Percentiles rank a stretch among this genome's conserved stretches.
Conservation (phyloP, 2,329 filamentous ascomycete species). For the Delphinella strobiligena region DNA sequence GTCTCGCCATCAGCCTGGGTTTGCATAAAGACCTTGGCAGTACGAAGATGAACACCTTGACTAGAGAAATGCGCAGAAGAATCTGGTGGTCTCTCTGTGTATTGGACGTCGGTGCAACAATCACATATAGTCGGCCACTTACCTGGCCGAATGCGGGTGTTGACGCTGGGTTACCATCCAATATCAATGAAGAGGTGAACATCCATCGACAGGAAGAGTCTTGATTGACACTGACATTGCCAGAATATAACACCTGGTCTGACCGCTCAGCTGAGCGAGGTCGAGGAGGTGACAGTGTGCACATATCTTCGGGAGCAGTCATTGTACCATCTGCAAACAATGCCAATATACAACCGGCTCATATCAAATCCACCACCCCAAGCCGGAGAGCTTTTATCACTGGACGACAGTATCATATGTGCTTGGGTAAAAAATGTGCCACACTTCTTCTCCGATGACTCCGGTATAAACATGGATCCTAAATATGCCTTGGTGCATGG, state of each 20-base stretch:
- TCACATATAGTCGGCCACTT: slow-evolving; percentile 38
- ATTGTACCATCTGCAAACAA: slow-evolving; percentile 33
- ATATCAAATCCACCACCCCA: slow-evolving; percentile 34
- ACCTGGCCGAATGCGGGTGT: slow-evolving; percentile 32
- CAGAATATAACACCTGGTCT: neutral
- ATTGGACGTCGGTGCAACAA: slow-evolving; percentile 38
- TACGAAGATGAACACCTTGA: slow-evolving; percentile 32
- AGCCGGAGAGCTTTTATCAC: slow-evolving; percentile 27
- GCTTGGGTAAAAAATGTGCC: slow-evolving; percentile 28
- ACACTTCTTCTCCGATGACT: slow-evolving; percentile 23
- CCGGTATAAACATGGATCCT: slow-evolving; percentile 20
- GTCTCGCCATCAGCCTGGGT: slow-evolving; percentile 38
- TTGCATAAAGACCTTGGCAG: slow-evolving; percentile 39
- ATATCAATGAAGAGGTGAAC: slow-evolving; percentile 1
- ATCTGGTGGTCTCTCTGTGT: slow-evolving; percentile 29
- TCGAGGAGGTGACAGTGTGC: slow-evolving; percentile 25
- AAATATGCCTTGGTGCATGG: slow-evolving; percentile 29
- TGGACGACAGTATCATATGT: slow-evolving; percentile 22
- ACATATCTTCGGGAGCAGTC: slow-evolving; percentile 33
- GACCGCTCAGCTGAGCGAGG: neutral
- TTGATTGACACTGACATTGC: slow-evolving; percentile 26
- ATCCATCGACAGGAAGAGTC: no score
- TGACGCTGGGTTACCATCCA: slow-evolving; percentile 20
- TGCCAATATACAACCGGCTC: slow-evolving; percentile 33
- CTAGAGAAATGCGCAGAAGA: slow-evolving; percentile 22